Conservation (phyloP, 73 alveolate genomes). For the Stentor roeselii region DNA sequence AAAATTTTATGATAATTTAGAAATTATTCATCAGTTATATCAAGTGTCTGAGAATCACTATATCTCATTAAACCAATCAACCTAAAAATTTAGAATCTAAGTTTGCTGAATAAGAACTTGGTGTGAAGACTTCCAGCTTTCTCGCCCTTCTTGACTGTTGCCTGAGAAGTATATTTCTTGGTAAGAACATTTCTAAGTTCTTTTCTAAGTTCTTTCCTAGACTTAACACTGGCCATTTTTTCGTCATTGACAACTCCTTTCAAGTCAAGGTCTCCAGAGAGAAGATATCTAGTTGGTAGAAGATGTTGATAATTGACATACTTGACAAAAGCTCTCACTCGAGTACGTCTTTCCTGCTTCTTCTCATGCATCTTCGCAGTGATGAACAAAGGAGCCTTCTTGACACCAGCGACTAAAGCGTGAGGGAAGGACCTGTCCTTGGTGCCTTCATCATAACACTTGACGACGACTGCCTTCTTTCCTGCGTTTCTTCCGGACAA, state of each 20-base stretch:
- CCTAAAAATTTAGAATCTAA: slow-evolving; percentile 24
- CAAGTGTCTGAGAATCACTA: too few species aligned
- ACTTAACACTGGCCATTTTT: neutral
- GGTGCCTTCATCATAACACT: slow-evolving; percentile 60
- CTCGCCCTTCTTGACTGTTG: neutral
- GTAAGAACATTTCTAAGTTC: slow-evolving; percentile 11
- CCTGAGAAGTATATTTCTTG: neutral
- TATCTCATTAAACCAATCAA: too few species aligned
- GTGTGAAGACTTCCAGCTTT: neutral
- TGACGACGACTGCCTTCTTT: slow-evolving; percentile 84
- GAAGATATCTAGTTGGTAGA: slow-evolving; percentile 79
- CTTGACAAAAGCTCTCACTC: slow-evolving; percentile 79
- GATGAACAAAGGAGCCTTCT: slow-evolving; percentile 72
- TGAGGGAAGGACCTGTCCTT: slow-evolving; percentile 82
- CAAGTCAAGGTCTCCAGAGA: neutral
- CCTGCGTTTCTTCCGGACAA: slow-evolving; percentile 91
- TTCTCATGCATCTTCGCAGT: slow-evolving; percentile 82
- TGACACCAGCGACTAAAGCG: slow-evolving; percentile 85
- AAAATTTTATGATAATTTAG: too few species aligned
- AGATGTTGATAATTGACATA: slow-evolving; percentile 79
- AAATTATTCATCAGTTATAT: too few species aligned
- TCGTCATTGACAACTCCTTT: slow-evolving; percentile 22
- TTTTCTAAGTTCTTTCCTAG: neutral
- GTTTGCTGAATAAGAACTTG: slow-evolving; percentile 23
- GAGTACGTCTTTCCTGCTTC: slow-evolving; percentile 74